Conservation (phyloP, 164 flowering plant genomes). For the Tinospora cordifolia region DNA sequence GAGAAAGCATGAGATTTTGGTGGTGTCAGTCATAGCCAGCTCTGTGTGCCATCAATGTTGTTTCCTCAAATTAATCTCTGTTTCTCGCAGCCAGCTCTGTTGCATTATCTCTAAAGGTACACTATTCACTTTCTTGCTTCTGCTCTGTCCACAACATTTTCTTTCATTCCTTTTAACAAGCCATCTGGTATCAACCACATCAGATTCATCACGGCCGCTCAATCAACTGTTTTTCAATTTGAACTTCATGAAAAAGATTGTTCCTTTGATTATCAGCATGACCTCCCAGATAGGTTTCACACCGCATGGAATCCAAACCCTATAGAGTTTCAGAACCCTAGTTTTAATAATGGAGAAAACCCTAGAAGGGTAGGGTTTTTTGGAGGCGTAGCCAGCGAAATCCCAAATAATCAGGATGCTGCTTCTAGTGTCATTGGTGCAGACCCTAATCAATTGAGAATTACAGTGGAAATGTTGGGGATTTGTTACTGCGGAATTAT, state of each 20-base stretch:
- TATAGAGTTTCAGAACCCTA: conserved; percentile 12
- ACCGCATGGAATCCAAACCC: background rate
- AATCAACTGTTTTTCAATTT: background rate
- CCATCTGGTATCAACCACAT: too few relatives aligned
- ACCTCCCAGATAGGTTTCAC: background rate
- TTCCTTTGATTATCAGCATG: background rate
- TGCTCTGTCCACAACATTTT: background rate
- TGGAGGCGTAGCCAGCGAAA: too few relatives aligned
- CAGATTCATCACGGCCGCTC: too few relatives aligned
- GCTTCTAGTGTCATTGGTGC: too few relatives aligned
- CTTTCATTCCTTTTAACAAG: background rate
- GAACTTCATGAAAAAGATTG: background rate
- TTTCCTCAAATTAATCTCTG: background rate
- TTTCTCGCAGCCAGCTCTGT: conserved; percentile 11
- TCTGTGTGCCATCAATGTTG: too few relatives aligned
- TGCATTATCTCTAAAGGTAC: conserved; percentile 11
- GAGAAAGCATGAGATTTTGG: too few relatives aligned
- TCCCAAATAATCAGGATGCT: too few relatives aligned
- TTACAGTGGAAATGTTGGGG: too few relatives aligned
- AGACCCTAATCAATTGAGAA: too few relatives aligned
- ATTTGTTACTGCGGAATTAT: background rate
- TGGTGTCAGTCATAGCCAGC: too few relatives aligned
- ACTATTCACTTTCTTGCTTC: background rate
- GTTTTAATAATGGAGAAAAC: conserved; percentile 9
- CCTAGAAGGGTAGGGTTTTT: background rate